These are phyloP conservation scores for Saturnispora dispora DNA, from an alignment of 805 yeast genomes.

Conservation along the genomic window DNA sequence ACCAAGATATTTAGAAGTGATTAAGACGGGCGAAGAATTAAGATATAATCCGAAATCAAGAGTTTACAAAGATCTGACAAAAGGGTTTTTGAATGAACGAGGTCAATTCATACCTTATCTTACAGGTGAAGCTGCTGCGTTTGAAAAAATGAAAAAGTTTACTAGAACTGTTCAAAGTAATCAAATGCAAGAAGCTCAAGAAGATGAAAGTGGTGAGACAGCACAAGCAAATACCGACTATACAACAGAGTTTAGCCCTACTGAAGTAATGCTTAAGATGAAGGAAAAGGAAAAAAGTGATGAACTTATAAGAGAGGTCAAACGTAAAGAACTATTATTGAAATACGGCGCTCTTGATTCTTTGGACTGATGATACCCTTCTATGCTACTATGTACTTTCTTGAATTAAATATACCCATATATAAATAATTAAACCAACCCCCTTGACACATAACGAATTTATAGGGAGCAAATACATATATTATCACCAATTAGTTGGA, in stretches of 20 bases:
- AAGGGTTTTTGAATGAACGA: slow-evolving; percentile 28
- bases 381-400: slow-evolving; percentile 10
- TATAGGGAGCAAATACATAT: background rate
- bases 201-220: slow-evolving; percentile 9
- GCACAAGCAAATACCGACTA: slow-evolving; percentile 19
- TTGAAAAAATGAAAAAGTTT: slow-evolving; percentile 38
- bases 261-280: slow-evolving; percentile 32
- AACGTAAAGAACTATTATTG: slow-evolving; percentile 27
- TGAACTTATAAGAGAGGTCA: slow-evolving; percentile 21
- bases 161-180: slow-evolving; percentile 26
- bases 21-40: slow-evolving; percentile 34
- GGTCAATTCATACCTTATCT: slow-evolving; percentile 45
- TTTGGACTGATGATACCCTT: background rate
- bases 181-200: slow-evolving; percentile 15
- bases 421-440: background rate
- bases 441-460: background rate
- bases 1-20: slow-evolving; percentile 56
- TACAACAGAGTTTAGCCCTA: slow-evolving; percentile 38
- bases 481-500: background rate
- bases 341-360: slow-evolving; percentile 29
- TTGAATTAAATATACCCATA: background rate
- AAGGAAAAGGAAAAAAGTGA: slow-evolving; percentile 28
- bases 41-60: slow-evolving; percentile 50
- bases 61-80: slow-evolving; percentile 25
- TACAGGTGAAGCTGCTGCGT: slow-evolving; percentile 49